Evolutionary conservation across 371 early-diverging fungal species (phyloP).

Genomic region (Lichtheimia ramosa): DNA sequence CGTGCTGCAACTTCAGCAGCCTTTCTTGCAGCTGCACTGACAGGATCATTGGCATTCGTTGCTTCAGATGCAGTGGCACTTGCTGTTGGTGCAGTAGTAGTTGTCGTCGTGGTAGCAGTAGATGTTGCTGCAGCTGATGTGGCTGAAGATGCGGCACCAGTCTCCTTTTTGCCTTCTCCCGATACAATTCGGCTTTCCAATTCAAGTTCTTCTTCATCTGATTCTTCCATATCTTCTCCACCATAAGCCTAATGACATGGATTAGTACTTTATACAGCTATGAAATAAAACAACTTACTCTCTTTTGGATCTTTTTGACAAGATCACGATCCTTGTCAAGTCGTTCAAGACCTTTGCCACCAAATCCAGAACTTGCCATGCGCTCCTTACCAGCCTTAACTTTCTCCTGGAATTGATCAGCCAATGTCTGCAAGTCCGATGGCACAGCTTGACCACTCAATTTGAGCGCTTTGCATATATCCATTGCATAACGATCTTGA

Average conservation of each 20-base stretch:
- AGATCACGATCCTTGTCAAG: conserved; percentile 92
- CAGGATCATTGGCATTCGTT: conserved; percentile 34
- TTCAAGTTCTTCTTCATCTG: conserved; percentile 73
- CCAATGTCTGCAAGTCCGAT: conserved; percentile 73
- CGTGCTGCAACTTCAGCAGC: conserved; percentile 48
- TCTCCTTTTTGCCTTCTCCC: conserved; percentile 6
- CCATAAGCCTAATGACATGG: conserved; percentile 56
- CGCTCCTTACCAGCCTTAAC: conserved; percentile 88
- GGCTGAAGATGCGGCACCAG: neutral
- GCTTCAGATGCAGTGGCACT: conserved; percentile 35
- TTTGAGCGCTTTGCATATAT: conserved; percentile 90
- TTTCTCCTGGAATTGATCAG: conserved; percentile 84
- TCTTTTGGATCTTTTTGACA: conserved; percentile 89
- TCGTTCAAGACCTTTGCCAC: conserved; percentile 95
- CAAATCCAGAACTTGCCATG: conserved; percentile 87
- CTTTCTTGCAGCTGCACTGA: conserved; percentile 49
- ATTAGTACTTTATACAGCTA: neutral
- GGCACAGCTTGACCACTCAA: conserved; percentile 76
- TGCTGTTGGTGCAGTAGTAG: conserved; percentile 26
- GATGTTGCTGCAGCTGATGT: conserved; percentile 5
- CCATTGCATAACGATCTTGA: conserved; percentile 91
- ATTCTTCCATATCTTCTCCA: conserved; percentile 70
- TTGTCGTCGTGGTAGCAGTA: conserved; percentile 38
- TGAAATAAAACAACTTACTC: conserved; percentile 33
- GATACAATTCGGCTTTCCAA: conserved; percentile 36